Base-by-base conservation (phyloP, 1,139 yeast genomes). In the Pneumocystis jirovecii region DNA sequence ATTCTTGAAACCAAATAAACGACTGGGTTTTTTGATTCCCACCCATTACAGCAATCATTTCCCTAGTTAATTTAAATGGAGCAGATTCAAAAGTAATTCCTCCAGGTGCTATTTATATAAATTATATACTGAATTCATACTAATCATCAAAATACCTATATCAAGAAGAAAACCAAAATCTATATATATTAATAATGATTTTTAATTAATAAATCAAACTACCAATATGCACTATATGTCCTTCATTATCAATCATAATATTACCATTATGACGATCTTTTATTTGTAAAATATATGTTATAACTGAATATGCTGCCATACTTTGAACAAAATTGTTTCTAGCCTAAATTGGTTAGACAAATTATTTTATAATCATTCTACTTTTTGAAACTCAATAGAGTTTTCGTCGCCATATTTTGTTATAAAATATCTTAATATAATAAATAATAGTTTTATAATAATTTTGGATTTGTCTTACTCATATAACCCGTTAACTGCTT, bases 191-290 rank as follows among this genome's bases (percentile, higher is more conserved):
- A 50, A 25, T 15, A 50, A 21, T 8, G 6, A 3, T 25, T 15
- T 15, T 25, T 50, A 25, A 29, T 50, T 50, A 50, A 15, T 25
- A 25, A 50, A 25, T 19, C 12, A 50, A 98, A 78, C 95, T 95
- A 78, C 95, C 99, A 76, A 95, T 89, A 75, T 95, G 99, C 68
- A 95, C 79, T 67, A 95, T 83, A 74, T 93, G 97, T 2, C 99
- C 99, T 70, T 88, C 87, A 68, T 85, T 89, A 74, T 93, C 98
- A 75, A 93, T 93, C 98, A 95, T 93, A 71, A 95, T 93, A 76
- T 95, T 95, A 75, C 99, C 99, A 76, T 95, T 95, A 76, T 95
- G 99, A 74, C 99, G 84, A 77, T 95, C 99, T 76, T 95, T 95
- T 79, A 95, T 90, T 74, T 93, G 98, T 67, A 95, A 80, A 70